Base-by-base conservation (phyloP, 345 rosid genomes). In the Arabis hirsuta region DNA sequence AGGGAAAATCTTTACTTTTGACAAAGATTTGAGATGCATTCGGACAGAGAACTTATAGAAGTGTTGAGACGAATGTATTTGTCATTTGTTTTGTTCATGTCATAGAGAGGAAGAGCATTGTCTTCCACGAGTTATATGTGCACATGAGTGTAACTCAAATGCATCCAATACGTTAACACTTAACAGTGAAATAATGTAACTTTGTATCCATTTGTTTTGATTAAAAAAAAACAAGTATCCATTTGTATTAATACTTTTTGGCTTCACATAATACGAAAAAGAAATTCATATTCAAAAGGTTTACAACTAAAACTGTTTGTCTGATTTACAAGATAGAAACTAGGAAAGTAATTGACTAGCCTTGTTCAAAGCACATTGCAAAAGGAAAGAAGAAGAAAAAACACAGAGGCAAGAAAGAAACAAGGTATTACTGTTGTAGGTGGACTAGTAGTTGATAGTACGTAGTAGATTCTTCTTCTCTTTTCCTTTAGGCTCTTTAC, bases 1-100 rank as follows among this genome's bases (percentile, higher is more conserved):
- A 12, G 88, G 85, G 55, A 80, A 54, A 65, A 60, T 81, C 38
- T 81, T 83, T 80, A 82, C 85, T 6, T 95, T 76, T 80, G 85
- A 88, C 76, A 64, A 69, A 63, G 66, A 55, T 56, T 81, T 92
- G 65, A 76, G 55, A 76, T 85, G 89, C 70, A 65, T 84, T 19
- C 80, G 73, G 72, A 75, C 84, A 39, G 69, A 72, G 3, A 66
- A 19, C 5, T 66, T 72, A 26, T 53, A 72, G 57, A 55, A 41
- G 42, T 11, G 47, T 36, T 57, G 46, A 36, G 7, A 59, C 31
- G 3, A 53, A 19, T 66, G 41, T 51, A 43, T 12, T 56, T 19
- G 22, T 73, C 58, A 38, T 65, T 16, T 47, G 51, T 29, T 73
- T 71, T 45, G 55, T 47, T 48, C 32, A 27, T 38, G 3, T 63